phyloP scores from a whole-genome alignment of 352 stramenopile species.

The Pythium plurisporium region DNA sequence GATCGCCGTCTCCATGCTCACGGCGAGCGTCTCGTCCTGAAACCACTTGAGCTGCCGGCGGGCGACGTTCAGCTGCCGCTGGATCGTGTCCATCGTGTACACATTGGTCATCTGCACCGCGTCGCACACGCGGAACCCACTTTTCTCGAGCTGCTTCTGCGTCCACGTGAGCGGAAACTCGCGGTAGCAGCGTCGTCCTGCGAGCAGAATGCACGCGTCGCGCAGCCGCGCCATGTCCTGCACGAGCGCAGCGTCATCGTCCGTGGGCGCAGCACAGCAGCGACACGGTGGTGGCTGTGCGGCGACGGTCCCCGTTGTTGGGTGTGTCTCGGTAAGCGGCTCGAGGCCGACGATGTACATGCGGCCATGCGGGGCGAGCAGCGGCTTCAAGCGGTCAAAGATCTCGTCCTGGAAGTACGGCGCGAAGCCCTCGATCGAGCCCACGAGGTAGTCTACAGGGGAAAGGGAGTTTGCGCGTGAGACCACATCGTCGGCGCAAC shows the following conservation, averaged over 20 bases:
- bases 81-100: conserved; percentile 66
- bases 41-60: conserved; percentile 69
- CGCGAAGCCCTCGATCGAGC: conserved; percentile 81
- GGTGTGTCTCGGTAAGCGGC: conserved; percentile 43
- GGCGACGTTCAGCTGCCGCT: conserved; percentile 80
- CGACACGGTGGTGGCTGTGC: conserved; percentile 7
- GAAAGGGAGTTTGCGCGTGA: neutral
- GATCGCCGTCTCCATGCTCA: conserved; percentile 28
- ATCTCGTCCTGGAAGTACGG: conserved; percentile 85
- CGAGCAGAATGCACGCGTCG: conserved; percentile 77
- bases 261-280: conserved; percentile 17
- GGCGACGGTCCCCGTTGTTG: neutral
- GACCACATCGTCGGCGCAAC: neutral
- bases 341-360: conserved; percentile 76
- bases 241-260: conserved; percentile 29
- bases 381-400: conserved; percentile 48
- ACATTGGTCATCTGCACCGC: conserved; percentile 68
- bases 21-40: conserved; percentile 28
- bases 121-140: conserved; percentile 34
- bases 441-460: conserved; percentile 74
- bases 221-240: conserved; percentile 42
- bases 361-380: conserved; percentile 55
- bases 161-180: conserved; percentile 82
- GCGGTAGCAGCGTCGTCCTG: conserved; percentile 64
- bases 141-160: conserved; percentile 38